Evolutionary conservation across 768 basidiomycete species (phyloP).

Genomic region (Chalciporus piperatus): DNA sequence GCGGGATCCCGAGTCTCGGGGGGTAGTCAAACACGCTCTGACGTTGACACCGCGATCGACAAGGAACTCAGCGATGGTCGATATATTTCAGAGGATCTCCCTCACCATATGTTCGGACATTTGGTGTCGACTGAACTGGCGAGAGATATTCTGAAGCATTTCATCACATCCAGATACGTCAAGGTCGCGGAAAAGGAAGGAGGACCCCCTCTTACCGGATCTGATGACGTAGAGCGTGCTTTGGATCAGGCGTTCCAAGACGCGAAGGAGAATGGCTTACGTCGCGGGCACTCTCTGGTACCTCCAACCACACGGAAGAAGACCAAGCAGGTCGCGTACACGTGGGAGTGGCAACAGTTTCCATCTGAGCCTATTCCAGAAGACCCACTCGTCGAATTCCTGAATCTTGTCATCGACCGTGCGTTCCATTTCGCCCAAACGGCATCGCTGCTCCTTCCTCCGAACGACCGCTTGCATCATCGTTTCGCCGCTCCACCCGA

Average conservation of each 20-base stretch:
- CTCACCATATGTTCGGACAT: constrained; percentile 12
- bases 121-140: constrained; percentile 3
- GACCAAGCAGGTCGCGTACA: too few relatives aligned
- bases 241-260: too few relatives aligned
- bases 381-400: constrained; percentile 2
- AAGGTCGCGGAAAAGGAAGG: too few relatives aligned
- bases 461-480: neutral
- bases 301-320: too few relatives aligned
- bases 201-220: neutral
- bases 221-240: too few relatives aligned
- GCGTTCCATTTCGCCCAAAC: neutral
- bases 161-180: neutral
- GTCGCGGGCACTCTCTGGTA: too few relatives aligned
- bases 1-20: constrained; percentile 2
- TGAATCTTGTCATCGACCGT: constrained; percentile 1
- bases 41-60: constrained; percentile 1
- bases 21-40: constrained; percentile 1
- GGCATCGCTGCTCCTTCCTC: neutral
- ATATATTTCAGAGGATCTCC: constrained; percentile 10
- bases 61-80: constrained; percentile 9
- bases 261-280: too few relatives aligned
- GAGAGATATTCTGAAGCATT: neutral
- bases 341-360: too few relatives aligned
- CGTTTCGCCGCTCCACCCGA: constrained; percentile 3
- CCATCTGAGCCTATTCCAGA: neutral